Conservation (phyloP, 2,329 filamentous ascomycete genomes). For the Neopestalotiopsis sp. region DNA sequence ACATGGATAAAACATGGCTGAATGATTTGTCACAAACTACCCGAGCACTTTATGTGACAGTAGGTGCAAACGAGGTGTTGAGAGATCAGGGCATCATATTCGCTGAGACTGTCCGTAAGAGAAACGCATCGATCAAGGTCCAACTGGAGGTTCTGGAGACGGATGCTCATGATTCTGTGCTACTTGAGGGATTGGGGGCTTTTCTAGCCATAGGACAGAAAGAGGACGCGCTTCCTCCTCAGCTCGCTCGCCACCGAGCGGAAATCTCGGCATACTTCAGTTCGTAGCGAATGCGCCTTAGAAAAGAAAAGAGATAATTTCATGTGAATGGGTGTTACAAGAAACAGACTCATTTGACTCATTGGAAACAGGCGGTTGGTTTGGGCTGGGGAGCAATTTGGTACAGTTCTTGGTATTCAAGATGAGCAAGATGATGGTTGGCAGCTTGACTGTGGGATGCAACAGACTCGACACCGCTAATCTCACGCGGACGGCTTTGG, state of each 20-base stretch:
- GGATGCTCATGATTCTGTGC: slow-evolving; percentile 40
- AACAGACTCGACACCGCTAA: too few species aligned
- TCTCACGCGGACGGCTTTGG: too few species aligned
- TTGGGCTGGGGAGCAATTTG: too few species aligned
- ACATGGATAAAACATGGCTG: slow-evolving; percentile 34
- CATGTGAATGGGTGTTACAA: too few species aligned
- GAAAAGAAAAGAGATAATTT: neutral
- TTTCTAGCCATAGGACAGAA: slow-evolving; percentile 21
- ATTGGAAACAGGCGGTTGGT: too few species aligned
- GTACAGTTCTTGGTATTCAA: too few species aligned
- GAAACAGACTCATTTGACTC: too few species aligned
- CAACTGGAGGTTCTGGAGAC: slow-evolving; percentile 32
- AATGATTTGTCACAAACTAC: slow-evolving; percentile 28
- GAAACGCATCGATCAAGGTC: slow-evolving; percentile 29
- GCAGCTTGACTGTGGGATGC: too few species aligned
- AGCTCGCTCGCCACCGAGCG: neutral
- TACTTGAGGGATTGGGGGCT: slow-evolving; percentile 32
- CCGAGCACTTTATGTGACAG: slow-evolving; percentile 36
- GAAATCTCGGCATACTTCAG: neutral
- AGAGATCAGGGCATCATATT: slow-evolving; percentile 34
- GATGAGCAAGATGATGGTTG: too few species aligned
- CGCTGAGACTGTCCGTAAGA: slow-evolving; percentile 27
- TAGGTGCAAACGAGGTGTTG: slow-evolving; percentile 37
- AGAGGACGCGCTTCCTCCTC: neutral
- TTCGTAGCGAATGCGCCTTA: neutral